Evolutionary conservation across 352 stramenopile species (phyloP), one percentile per base, ranked within the genome.

Genomic region (Phytophthora boehmeriae): DNA sequence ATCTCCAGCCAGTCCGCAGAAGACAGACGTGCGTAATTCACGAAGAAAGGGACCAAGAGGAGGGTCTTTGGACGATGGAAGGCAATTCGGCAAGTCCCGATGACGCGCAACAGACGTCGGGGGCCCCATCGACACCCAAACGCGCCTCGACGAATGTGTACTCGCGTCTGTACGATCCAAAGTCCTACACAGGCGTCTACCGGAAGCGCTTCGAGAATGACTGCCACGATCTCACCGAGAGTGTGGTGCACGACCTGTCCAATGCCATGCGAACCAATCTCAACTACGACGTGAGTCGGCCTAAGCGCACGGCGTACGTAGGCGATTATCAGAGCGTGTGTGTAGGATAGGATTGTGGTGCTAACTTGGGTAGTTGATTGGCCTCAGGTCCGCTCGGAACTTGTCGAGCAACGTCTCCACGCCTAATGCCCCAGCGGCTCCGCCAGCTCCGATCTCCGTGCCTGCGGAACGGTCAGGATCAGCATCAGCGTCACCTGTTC

Each of bases 101-200:
- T 28, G 30, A 27, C 35, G n/a, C 16, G 23, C 49, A 63, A 39
- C 39, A 47, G 17, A 56, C 50, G 30, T 5, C 49, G 30, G 14
- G 17, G 5, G 19, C 49, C 16, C 32, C 54, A 3, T 19, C 60
- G 28, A 47, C 59, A 35, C 27, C 39, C 11, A 38, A 16, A 28
- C 50, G 34, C 38, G 58, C 62, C 13, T 20, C 61, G 28, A 42
- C 54, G 4, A 75, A 83, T 54, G 76, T 89, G 34, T 89, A 86
- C 62, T 71, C 74, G 51, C 66, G 80, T 5, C 66, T 88, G 59
- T 74, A 73, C 50, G 80, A 89, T 55, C 77, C 70, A 10, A 76
- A 81, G 25, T 89, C 73, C 39, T 88, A 85, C 72, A 88, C 78
- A n/a, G 80, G 80, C 23, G 68, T 88, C 35, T 86, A 85, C 58